Evolutionary conservation across 192 early-diverging fungal species (phyloP).

Genomic region (Linnemannia elongata): DNA sequence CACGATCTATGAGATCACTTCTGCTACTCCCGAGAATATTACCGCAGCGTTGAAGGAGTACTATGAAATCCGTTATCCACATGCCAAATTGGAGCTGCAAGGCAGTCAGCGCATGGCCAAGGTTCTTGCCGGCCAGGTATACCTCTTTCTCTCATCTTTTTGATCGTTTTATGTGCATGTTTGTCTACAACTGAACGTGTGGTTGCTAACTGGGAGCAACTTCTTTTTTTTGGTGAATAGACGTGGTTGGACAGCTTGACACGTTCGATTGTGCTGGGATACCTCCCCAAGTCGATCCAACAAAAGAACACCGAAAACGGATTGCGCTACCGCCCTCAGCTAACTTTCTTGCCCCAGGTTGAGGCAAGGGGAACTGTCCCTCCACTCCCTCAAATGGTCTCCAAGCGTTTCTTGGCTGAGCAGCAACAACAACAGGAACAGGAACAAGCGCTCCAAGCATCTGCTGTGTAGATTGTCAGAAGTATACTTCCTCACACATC

Average conservation of each 20-base stretch:
- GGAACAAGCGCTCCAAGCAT: background rate
- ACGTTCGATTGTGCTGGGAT: constrained; percentile 10
- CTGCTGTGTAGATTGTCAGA: background rate
- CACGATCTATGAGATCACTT: constrained; percentile 22
- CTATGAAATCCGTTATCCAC: constrained; percentile 11
- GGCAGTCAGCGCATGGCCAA: constrained; percentile 15
- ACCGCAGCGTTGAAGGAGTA: constrained; percentile 22
- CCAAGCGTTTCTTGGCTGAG: constrained; percentile 1
- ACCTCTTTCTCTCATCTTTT: background rate
- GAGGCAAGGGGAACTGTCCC: constrained; percentile 14
- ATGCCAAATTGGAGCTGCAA: constrained; percentile 12
- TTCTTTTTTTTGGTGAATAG: background rate
- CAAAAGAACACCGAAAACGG: constrained; percentile 14
- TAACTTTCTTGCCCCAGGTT: constrained; percentile 6
- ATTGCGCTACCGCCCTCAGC: constrained; percentile 11
- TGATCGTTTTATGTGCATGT: background rate
- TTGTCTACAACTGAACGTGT: background rate
- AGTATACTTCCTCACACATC: background rate
- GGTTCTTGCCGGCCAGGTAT: constrained; percentile 26
- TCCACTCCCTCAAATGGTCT: background rate
- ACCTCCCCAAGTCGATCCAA: constrained; percentile 14
- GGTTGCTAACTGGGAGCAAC: background rate
- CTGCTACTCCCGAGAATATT: constrained; percentile 11
- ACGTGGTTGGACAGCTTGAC: constrained; percentile 4
- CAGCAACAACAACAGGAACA: background rate